Evolutionary conservation across 805 yeast species (phyloP).

Genomic region (Teunomyces aglyptinius): DNA sequence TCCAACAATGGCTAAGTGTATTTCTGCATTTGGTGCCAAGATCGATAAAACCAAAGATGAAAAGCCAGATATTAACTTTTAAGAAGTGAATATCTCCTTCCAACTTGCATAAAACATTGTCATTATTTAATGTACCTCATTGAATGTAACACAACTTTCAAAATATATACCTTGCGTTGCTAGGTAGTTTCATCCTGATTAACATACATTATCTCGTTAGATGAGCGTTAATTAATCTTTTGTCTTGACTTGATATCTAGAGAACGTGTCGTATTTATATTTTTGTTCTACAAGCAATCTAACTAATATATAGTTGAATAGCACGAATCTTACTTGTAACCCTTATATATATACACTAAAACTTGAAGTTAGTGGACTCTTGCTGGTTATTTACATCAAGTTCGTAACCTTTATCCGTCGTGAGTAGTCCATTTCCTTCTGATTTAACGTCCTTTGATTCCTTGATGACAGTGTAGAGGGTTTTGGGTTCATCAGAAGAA

Average conservation of each 20-base stretch:
- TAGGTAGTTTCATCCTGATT: conserved; percentile 2
- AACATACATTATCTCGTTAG: background rate
- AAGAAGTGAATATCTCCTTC: conserved; percentile 7
- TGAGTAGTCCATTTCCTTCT: conserved; percentile 9
- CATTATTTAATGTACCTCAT: conserved; percentile 4
- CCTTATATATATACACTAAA: conserved; percentile 2
- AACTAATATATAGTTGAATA: conserved; percentile 1
- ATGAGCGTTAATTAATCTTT: background rate
- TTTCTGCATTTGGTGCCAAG: conserved; percentile 66
- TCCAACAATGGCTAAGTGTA: conserved; percentile 87
- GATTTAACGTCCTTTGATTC: conserved; percentile 13
- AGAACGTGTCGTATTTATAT: conserved; percentile 3
- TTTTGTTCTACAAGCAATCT: background rate
- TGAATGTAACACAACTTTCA: conserved; percentile 2
- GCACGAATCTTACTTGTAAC: conserved; percentile 1
- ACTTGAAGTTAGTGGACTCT: conserved; percentile 9
- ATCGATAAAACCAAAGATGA: conserved; percentile 57
- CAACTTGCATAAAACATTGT: conserved; percentile 12
- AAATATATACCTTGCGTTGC: conserved; percentile 2
- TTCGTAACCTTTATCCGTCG: conserved; percentile 14
- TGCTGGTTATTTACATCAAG: conserved; percentile 1
- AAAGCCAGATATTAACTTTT: conserved; percentile 39
- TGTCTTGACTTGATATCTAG: conserved; percentile 4
- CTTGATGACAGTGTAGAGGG: conserved; percentile 21
- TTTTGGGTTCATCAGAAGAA: conserved; percentile 4